Conservation (phyloP, 73 alveolate species). For the Vitrella brassicaformis region DNA sequence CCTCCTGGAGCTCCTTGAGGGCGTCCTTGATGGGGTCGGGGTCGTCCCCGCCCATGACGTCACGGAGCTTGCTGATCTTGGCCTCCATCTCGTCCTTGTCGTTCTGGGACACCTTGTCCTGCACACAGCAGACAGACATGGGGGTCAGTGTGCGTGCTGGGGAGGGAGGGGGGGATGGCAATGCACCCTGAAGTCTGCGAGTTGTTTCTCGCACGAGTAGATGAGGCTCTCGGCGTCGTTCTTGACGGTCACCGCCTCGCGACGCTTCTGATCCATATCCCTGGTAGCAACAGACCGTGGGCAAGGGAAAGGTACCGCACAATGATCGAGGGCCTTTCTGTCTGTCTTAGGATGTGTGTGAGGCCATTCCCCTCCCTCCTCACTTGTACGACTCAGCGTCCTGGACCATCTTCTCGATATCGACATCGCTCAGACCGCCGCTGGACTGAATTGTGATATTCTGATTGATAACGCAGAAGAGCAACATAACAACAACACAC, state of each 20-base stretch:
- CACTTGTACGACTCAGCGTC: slow-evolving; percentile 19
- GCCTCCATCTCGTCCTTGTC: not conserved
- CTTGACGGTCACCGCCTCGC: slow-evolving; percentile 12
- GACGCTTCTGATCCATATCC: not conserved
- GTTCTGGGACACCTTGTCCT: not conserved
- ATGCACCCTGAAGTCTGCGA: not conserved
- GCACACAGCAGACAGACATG: not conserved
- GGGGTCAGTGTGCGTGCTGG: not conserved
- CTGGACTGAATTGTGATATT: slow-evolving; percentile 70
- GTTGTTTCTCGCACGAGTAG: not conserved
- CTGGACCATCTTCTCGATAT: slow-evolving; percentile 24
- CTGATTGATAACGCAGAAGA: not conserved
- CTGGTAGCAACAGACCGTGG: not conserved
- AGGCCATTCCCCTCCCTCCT: not conserved
- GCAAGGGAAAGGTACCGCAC: not conserved
- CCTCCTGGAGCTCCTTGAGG: not conserved
- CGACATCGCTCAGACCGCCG: slow-evolving; percentile 57
- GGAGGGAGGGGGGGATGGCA: no score
- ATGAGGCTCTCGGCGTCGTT: slow-evolving; percentile 23
- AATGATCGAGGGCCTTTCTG: not conserved
- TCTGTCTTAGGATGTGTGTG: not conserved
- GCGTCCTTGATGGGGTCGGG: not conserved
- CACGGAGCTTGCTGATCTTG: not conserved
- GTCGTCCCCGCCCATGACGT: not conserved
- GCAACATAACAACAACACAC: not conserved